phyloP scores from a whole-genome alignment of 257 asterid genomes.

The Cinchona pubescens region DNA sequence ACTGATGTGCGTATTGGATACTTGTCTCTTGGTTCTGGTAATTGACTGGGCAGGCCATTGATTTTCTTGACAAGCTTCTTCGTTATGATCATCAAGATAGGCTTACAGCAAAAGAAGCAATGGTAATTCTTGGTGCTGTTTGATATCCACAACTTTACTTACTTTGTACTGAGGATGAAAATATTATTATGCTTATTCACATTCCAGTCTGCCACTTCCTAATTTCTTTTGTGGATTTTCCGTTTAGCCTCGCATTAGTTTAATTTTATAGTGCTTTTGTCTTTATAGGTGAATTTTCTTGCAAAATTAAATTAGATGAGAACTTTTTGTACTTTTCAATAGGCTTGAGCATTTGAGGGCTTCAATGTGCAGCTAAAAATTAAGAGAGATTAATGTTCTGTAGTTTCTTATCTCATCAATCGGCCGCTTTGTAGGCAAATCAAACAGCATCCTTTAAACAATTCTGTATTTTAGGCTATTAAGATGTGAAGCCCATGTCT shows the following conservation, averaged over 20 bases:
- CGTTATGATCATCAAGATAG: slow-evolving; percentile 45
- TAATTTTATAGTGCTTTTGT: not conserved
- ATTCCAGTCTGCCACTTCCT: not conserved
- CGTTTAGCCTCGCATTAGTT: not conserved
- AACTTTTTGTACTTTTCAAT: no score
- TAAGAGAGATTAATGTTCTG: not conserved
- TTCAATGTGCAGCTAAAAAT: no score
- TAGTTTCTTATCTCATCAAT: not conserved
- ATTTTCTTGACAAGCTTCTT: slow-evolving; percentile 46
- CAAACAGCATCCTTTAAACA: not conserved
- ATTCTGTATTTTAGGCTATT: not conserved
- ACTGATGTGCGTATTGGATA: not conserved
- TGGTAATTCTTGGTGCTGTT: slow-evolving; percentile 22
- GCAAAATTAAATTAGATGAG: not conserved
- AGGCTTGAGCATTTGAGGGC: not conserved
- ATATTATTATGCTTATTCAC: not conserved
- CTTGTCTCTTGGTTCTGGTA: not conserved
- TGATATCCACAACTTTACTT: not conserved
- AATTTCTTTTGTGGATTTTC: not conserved
- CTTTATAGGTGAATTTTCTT: not conserved
- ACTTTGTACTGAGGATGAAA: not conserved
- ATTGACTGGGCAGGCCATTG: slow-evolving; percentile 33
- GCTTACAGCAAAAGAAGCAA: slow-evolving; percentile 43
- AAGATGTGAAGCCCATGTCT: not conserved
- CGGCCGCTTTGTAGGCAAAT: not conserved